Evolutionary conservation across 2,329 filamentous ascomycete species (phyloP), one percentile per base, ranked within the genome.

Genomic region (Fusarium phyllophilum): DNA sequence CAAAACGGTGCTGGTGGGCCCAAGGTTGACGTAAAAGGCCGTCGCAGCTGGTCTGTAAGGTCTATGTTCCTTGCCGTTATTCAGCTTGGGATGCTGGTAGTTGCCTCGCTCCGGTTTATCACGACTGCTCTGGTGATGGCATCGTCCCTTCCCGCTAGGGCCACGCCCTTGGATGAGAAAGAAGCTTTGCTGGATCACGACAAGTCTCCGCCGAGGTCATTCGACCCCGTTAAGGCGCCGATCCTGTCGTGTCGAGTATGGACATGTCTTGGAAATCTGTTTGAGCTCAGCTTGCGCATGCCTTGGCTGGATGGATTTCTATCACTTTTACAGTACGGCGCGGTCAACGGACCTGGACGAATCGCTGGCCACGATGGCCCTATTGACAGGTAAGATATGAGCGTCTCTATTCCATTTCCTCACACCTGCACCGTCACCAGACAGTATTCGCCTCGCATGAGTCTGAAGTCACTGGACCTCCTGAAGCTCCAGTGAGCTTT

Each of bases 301-400:
- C 96, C 96, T 73, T 98, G 96, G 96, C 88, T 97, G 64, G 88
- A 87, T 79, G 94, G 94, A 80, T 85, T 89, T 76, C 82, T 96
- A 68, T 93, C 93, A 65, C 89, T 97, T 82, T 82, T 92, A 75
- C 94, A 96, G 83, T 92, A 93, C 86, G 87, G 90, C 75, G 88
- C 91, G 78, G 84, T 96, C 79, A 86, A 87, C 78, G 94, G 95
- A 31, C 94, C 94, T 74, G 93, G 94, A 78, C 89, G 84, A 83
- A 83, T 97, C 74, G 94, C 93, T 80, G 88, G 89, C 78, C 89
- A 92, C 34, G 89, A 97, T 82, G 92, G 94, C 73, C 88, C 91
- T 82, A 85, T 98, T 83, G 96, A 98, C 86, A 97, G 94, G 96
- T 98, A 91, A 92, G 94, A 79, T 73, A 80, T 79, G 76, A 70